Percentiles rank a stretch among this genome's conserved stretches.
Evolutionary conservation across 805 yeast genomes (phyloP).

Genomic region (Citeromyces nyonsensis): DNA sequence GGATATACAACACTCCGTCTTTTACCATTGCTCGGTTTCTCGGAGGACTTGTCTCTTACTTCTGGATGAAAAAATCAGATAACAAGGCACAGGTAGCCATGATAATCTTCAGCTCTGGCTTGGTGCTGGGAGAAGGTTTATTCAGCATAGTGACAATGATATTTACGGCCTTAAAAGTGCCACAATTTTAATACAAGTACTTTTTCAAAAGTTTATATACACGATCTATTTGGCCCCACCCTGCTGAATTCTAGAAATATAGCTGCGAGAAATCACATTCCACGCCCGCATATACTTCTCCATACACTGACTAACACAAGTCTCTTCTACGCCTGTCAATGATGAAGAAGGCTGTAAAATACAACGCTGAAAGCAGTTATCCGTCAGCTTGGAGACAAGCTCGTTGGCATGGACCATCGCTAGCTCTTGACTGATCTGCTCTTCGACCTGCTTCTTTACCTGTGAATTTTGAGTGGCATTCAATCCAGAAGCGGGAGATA

Average conservation of each 20-base stretch:
- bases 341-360: constrained; percentile 41
- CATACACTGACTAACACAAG: constrained; percentile 65
- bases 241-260: constrained; percentile 61
- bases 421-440: constrained; percentile 64
- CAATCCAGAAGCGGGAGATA: constrained; percentile 1
- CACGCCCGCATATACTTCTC: constrained; percentile 85
- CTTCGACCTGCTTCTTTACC: constrained; percentile 47
- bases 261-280: constrained; percentile 70
- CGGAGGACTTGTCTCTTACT: constrained; percentile 63
- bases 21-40: constrained; percentile 87
- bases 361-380: constrained; percentile 78
- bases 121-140: constrained; percentile 88
- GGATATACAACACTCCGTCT: constrained; percentile 86
- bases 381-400: constrained; percentile 70
- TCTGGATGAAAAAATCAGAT: constrained; percentile 31
- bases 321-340: constrained; percentile 34
- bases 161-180: constrained; percentile 52
- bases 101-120: constrained; percentile 83
- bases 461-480: constrained; percentile 17
- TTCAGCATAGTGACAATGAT: constrained; percentile 74
- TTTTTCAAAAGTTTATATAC: too few species aligned
- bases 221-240: constrained; percentile 3
- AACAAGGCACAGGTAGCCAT: constrained; percentile 39
- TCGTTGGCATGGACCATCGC: constrained; percentile 89
- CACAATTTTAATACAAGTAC: constrained; percentile 24